These are phyloP conservation scores for Microcyclosporella mali DNA, from an alignment of 2,329 filamentous ascomycete species.

Conservation along the genomic window DNA sequence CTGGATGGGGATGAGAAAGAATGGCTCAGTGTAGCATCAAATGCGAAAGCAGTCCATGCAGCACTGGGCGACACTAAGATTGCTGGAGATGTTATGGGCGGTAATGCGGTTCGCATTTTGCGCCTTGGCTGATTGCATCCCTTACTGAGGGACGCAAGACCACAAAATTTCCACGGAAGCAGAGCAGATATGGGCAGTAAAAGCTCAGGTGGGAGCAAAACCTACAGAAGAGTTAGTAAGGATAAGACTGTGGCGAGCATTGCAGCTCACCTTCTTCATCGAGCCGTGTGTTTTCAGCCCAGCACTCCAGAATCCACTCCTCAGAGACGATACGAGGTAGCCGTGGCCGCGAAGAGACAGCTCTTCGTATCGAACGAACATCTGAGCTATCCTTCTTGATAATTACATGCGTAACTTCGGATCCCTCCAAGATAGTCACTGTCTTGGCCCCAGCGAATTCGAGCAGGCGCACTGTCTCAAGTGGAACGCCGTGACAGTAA, in stretches of 20 bases:
- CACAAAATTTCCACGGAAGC: too few species aligned
- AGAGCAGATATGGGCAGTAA: too few species aligned
- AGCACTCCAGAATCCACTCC: slow-evolving; percentile 73
- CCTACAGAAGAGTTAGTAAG: background rate
- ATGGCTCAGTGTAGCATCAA: slow-evolving; percentile 64
- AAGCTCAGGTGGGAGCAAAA: background rate
- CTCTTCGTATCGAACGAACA: slow-evolving; percentile 22
- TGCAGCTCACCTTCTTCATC: slow-evolving; percentile 60
- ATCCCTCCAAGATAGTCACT: slow-evolving; percentile 45
- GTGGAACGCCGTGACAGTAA: slow-evolving; percentile 34
- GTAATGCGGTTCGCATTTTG: slow-evolving; percentile 53
- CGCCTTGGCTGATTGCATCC: slow-evolving; percentile 2
- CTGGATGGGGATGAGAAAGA: slow-evolving; percentile 53
- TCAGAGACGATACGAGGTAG: slow-evolving; percentile 64
- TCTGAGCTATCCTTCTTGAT: slow-evolving; percentile 45
- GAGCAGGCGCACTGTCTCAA: slow-evolving; percentile 20
- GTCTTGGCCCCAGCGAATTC: slow-evolving; percentile 65
- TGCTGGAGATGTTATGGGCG: slow-evolving; percentile 52
- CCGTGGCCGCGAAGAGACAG: slow-evolving; percentile 24
- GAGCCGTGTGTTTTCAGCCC: slow-evolving; percentile 68
- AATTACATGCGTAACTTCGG: slow-evolving; percentile 65
- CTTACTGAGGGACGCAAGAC: too few species aligned
- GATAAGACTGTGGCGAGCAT: background rate
- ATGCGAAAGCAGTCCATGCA: slow-evolving; percentile 50
- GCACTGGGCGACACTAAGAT: slow-evolving; percentile 45